phyloP scores from a whole-genome alignment of 495 filamentous ascomycete genomes.

The Aspergillus ostianus region DNA sequence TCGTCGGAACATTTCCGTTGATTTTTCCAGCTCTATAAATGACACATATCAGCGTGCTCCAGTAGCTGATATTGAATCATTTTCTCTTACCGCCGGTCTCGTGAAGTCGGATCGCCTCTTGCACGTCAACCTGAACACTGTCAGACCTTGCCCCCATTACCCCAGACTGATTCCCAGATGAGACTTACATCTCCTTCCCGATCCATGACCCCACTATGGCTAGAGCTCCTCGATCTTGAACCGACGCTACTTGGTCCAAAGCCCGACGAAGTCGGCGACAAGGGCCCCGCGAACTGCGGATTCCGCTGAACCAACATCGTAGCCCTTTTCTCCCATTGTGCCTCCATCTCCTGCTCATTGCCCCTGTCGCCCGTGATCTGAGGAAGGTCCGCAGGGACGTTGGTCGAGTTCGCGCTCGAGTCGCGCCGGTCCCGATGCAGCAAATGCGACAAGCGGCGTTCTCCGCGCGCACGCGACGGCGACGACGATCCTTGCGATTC shows the following conservation, averaged over 20 bases:
- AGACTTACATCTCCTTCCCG: conserved; percentile 43
- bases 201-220: conserved; percentile 36
- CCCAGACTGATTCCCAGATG: not conserved
- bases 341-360: conserved; percentile 52
- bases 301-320: conserved; percentile 77
- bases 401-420: conserved; percentile 58
- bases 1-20: conserved; percentile 81
- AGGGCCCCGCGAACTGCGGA: conserved; percentile 34
- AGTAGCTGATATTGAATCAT: conserved; percentile 7
- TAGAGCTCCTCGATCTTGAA: conserved; percentile 32
- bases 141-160: conserved; percentile 1
- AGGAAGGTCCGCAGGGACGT: conserved; percentile 77
- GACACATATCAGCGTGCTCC: not conserved
- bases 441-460: conserved; percentile 63
- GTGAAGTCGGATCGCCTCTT: conserved; percentile 93
- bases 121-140: conserved; percentile 70
- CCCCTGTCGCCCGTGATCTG: conserved; percentile 55
- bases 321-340: conserved; percentile 83
- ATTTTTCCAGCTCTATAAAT: conserved; percentile 56
- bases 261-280: conserved; percentile 20
- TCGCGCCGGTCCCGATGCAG: conserved; percentile 64
- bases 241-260: conserved; percentile 12
- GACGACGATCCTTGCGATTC: conserved; percentile 30
- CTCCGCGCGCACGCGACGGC: conserved; percentile 30
- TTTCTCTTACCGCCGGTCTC: conserved; percentile 66